Evolutionary conservation across 2,329 filamentous ascomycete genomes (phyloP), one percentile per base, ranked within the genome.

Genomic region (Arachnomyces sp.): DNA sequence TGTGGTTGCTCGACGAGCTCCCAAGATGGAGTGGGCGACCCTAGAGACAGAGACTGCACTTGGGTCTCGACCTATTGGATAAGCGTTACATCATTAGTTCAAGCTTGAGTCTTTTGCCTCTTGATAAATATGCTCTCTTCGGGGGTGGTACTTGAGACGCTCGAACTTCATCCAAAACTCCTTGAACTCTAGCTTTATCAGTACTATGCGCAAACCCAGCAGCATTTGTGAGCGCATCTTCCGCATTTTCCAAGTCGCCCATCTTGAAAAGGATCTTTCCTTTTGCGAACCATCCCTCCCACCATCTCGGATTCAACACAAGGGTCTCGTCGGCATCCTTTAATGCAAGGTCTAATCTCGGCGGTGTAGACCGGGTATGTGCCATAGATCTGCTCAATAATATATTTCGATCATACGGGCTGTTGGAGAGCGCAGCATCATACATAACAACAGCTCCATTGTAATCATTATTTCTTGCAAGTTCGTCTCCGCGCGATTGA

Each of bases 401-500:
- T 25, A 40, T 13, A 13, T 29, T 20, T 4, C 34, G 15, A 12
- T 40, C 39, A 31, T 40, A 35, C 3, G 39, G 39, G 20, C 18
- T 32, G 7, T 18, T 34, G 30, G 18, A 25, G 28, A 40, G 13
- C 9, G 39, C 39, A 28, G 39, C 39, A 11, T 40, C 33, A 18
- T 36, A 40, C 39, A 40, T 40, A 8, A 40, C 39, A 13, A 36
- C 33, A 28, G 39, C 39, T 16, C 33, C 39, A 31, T 36, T 40
- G 16, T 40, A 40, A 18, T 40, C 39, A 16, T 29, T 15, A 14
- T 25, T 40, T 25, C 35, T 31, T 17, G 39, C 16, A 11, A 40
- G 33, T 3, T 40, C 39, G 20, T 40, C 39, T 12, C 39, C 39
- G 15, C 34, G 31, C 15, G 39, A 40, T 20, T 33, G 39, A 16